A percentile compares a stretch with the other conserved stretches of the same genome.
These are phyloP conservation scores for Clonostachys rhizophaga DNA, from an alignment of 2,329 filamentous ascomycete species.

Conservation along the genomic window DNA sequence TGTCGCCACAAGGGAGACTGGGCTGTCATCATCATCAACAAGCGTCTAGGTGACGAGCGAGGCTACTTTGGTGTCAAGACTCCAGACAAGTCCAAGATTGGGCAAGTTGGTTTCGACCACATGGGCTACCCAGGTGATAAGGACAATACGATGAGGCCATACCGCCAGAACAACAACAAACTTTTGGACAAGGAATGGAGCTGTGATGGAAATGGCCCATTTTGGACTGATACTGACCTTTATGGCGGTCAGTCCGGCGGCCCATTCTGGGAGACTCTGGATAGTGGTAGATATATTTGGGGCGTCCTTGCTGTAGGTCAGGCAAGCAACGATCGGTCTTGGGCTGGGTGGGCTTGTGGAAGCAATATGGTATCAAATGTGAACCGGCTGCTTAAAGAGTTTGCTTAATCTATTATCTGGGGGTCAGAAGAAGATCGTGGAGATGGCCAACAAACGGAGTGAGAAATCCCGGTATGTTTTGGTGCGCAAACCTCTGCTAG, in stretches of 20 bases:
- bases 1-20: neutral
- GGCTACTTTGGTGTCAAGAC: constrained; percentile 1
- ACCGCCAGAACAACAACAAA: constrained; percentile 3
- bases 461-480: too few relatives aligned
- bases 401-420: too few relatives aligned
- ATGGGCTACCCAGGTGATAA: constrained; percentile 1
- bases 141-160: constrained; percentile 1
- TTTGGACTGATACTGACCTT: constrained; percentile 2
- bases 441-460: too few relatives aligned
- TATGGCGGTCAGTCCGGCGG: constrained; percentile 4
- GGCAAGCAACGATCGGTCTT: too few relatives aligned
- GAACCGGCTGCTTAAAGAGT: too few relatives aligned
- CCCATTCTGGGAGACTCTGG: constrained; percentile 1
- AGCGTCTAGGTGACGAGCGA: neutral
- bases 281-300: neutral
- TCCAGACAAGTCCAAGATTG: neutral
- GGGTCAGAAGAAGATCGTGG: too few relatives aligned
- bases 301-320: neutral
- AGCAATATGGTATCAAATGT: too few relatives aligned
- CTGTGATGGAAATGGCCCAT: constrained; percentile 1
- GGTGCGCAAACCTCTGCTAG: too few relatives aligned
- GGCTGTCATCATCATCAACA: constrained; percentile 2
- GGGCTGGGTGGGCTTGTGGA: too few relatives aligned
- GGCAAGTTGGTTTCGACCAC: neutral
- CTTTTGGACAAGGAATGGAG: neutral